A percentile compares a stretch with the other conserved stretches of the same genome.
These are phyloP conservation scores for Daedalea quercina DNA, from an alignment of 768 basidiomycete species.

Conservation along the genomic window DNA sequence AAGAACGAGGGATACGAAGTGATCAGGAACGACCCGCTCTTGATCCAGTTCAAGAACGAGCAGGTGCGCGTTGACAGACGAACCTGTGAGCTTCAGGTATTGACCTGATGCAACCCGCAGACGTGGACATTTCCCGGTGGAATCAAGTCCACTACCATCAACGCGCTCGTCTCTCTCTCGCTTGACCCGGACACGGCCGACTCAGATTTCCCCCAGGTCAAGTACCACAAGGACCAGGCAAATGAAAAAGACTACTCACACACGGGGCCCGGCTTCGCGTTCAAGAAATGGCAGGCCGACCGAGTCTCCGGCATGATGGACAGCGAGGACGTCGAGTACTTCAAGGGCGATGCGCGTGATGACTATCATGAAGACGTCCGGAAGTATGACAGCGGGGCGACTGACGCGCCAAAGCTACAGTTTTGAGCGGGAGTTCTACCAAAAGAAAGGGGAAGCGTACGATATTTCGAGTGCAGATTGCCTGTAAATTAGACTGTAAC, in stretches of 20 bases:
- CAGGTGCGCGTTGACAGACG: constrained; percentile 19
- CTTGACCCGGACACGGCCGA: constrained; percentile 33
- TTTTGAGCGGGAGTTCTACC: not conserved
- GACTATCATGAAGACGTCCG: constrained; percentile 16
- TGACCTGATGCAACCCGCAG: constrained; percentile 11
- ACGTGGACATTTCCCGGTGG: constrained; percentile 34
- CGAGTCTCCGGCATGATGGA: constrained; percentile 19
- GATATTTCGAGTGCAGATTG: too few relatives aligned
- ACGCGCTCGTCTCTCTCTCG: constrained; percentile 32
- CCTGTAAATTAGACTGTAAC: too few relatives aligned
- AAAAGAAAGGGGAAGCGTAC: too few relatives aligned
- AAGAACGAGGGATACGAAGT: constrained; percentile 32
- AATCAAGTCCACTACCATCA: constrained; percentile 33
- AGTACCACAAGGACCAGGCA: constrained; percentile 34
- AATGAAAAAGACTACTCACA: constrained; percentile 38
- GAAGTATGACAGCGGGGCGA: constrained; percentile 12
- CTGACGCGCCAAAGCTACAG: constrained; percentile 9
- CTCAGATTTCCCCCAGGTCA: constrained; percentile 33
- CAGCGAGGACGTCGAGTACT: constrained; percentile 17
- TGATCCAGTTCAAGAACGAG: constrained; percentile 39
- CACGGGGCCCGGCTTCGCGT: constrained; percentile 31
- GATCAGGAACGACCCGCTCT: constrained; percentile 26
- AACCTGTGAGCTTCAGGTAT: not conserved
- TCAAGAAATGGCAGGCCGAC: constrained; percentile 35
- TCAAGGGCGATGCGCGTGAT: constrained; percentile 14